Percentiles rank a stretch among this genome's conserved stretches.
phyloP scores from a whole-genome alignment of 352 stramenopile species.

The Phytophthora boehmeriae region DNA sequence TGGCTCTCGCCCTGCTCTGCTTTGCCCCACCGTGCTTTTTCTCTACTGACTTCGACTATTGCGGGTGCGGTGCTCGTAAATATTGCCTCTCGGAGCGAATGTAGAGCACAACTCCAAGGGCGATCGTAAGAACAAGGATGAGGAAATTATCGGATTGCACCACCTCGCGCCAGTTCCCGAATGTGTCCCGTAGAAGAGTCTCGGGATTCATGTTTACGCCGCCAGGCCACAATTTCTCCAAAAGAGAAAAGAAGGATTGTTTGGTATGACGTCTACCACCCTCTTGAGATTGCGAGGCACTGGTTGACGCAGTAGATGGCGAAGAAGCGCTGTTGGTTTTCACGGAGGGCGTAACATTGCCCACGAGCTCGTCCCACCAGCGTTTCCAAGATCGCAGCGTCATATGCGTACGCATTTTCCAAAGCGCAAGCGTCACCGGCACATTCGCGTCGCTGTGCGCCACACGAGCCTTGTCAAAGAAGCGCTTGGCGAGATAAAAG shows the following conservation, averaged over 20 bases:
- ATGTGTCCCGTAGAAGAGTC: conserved; percentile 14
- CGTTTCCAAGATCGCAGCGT: conserved; percentile 55
- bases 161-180: conserved; percentile 42
- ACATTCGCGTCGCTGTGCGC: conserved; percentile 79
- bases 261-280: conserved; percentile 4
- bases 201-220: conserved; percentile 19
- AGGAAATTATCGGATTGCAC: conserved; percentile 72
- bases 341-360: conserved; percentile 42
- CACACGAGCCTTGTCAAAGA: conserved; percentile 85
- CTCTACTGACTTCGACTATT: conserved; percentile 28
- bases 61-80: conserved; percentile 36
- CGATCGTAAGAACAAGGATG: conserved; percentile 64
- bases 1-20: conserved; percentile 8
- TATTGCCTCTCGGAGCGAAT: conserved; percentile 75
- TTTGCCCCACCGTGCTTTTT: conserved; percentile 8
- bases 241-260: conserved; percentile 28
- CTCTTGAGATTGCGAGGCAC: neutral
- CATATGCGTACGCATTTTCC: conserved; percentile 78
- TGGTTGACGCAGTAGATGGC: neutral
- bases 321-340: neutral
- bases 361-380: conserved; percentile 66
- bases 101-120: conserved; percentile 75
- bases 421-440: conserved; percentile 82
- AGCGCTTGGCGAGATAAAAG: conserved; percentile 92
- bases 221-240: conserved; percentile 43